A percentile compares a stretch with the other conserved stretches of the same genome.
Conservation (phyloP, 768 basidiomycete genomes). For the Trametes elegans region DNA sequence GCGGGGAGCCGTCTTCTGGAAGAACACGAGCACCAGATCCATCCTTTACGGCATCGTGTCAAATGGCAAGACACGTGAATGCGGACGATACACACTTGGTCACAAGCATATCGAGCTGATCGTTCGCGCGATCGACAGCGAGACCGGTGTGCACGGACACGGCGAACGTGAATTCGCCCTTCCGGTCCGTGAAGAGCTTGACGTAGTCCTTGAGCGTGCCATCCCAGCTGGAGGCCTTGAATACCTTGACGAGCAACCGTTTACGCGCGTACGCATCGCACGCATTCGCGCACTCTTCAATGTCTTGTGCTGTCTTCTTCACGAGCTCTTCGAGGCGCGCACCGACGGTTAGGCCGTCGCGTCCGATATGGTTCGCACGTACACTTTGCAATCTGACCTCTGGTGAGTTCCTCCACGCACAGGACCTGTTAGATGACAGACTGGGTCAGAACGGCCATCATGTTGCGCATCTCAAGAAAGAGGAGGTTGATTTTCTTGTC, state of each 20-base stretch:
- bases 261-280: constrained; percentile 35
- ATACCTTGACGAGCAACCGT: constrained; percentile 28
- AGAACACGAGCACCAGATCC: constrained; percentile 35
- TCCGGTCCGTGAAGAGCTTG: constrained; percentile 24
- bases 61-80: neutral
- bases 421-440: constrained; percentile 22
- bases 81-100: neutral
- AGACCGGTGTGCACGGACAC: constrained; percentile 30
- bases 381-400: constrained; percentile 30
- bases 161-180: constrained; percentile 30
- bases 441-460: constrained; percentile 48
- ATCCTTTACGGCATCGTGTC: constrained; percentile 12
- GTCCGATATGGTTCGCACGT: constrained; percentile 23
- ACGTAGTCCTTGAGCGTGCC: constrained; percentile 23
- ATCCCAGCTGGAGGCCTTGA: constrained; percentile 31
- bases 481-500: constrained; percentile 47
- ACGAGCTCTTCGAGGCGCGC: constrained; percentile 34
- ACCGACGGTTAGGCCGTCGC: constrained; percentile 33
- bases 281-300: constrained; percentile 32
- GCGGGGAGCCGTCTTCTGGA: constrained; percentile 39
- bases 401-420: constrained; percentile 13
- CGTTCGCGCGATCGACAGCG: constrained; percentile 23
- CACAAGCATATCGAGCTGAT: constrained; percentile 17
- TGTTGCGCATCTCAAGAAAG: constrained; percentile 49
- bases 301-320: constrained; percentile 28